Evolutionary conservation across 1,139 yeast genomes (phyloP).

Genomic region (Candida tunisiensis): DNA sequence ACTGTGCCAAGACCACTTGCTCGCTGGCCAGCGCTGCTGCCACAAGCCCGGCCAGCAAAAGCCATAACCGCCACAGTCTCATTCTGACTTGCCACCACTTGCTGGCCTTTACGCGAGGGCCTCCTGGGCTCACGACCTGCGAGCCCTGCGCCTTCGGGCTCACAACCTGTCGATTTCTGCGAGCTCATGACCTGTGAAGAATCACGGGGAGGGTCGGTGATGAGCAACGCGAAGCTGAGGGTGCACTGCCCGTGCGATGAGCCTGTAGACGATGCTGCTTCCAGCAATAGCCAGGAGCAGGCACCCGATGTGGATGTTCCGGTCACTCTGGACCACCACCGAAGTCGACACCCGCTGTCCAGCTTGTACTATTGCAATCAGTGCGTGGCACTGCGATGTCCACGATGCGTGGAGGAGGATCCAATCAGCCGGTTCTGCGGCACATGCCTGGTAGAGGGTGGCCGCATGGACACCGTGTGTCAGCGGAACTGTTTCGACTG

Average conservation of each 20-base stretch:
- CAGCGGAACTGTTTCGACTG: conserved; percentile 9
- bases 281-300: conserved; percentile 1
- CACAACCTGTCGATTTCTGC: too few species aligned
- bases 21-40: too few species aligned
- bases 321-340: conserved; percentile 2
- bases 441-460: conserved; percentile 7
- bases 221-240: neutral
- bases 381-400: conserved; percentile 8
- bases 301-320: conserved; percentile 4
- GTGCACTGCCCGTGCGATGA: conserved; percentile 5
- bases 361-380: conserved; percentile 7
- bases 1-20: too few species aligned
- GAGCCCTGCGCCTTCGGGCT: too few species aligned
- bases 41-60: too few species aligned
- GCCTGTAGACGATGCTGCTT: conserved; percentile 1
- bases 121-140: too few species aligned
- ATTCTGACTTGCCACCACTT: too few species aligned
- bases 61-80: too few species aligned
- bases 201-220: neutral
- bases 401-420: conserved; percentile 6
- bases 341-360: conserved; percentile 5
- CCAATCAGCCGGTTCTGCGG: conserved; percentile 8
- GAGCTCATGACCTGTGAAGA: neutral
- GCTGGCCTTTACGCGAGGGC: too few species aligned
- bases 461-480: conserved; percentile 5